phyloP scores from a whole-genome alignment of 139 green algal genomes.

The Pleodorina starrii region DNA sequence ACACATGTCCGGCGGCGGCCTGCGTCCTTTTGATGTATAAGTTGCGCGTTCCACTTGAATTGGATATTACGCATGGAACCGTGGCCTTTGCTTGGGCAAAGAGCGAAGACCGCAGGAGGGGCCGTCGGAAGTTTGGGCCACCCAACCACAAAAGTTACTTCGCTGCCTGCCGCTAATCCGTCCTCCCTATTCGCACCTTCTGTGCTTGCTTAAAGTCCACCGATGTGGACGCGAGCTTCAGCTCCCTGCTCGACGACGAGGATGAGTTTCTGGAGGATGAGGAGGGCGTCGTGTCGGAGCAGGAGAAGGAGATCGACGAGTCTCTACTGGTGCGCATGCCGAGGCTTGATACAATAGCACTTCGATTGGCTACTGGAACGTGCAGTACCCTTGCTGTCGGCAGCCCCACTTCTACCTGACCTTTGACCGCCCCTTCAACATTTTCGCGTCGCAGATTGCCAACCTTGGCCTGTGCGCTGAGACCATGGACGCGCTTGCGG shows the following conservation, averaged over 20 bases:
- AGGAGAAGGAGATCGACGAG: slow-evolving; percentile 50
- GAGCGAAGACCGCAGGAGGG: too few relatives aligned
- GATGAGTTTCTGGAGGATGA: slow-evolving; percentile 41
- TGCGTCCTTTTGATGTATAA: neutral
- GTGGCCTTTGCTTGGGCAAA: too few relatives aligned
- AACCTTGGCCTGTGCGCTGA: slow-evolving; percentile 81
- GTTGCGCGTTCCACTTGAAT: too few relatives aligned
- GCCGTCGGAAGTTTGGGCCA: too few relatives aligned
- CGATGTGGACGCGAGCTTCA: slow-evolving; percentile 49
- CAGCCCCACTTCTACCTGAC: neutral
- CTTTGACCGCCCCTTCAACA: neutral
- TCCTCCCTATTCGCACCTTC: too few relatives aligned
- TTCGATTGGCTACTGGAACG: neutral
- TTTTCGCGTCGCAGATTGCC: slow-evolving; percentile 61
- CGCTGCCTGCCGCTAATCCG: too few relatives aligned
- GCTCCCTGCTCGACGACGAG: slow-evolving; percentile 57
- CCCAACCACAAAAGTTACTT: too few relatives aligned
- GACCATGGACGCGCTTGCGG: slow-evolving; percentile 79
- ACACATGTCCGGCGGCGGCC: slow-evolving; percentile 14
- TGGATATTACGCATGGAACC: too few relatives aligned
- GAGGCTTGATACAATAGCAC: neutral
- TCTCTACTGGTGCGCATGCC: slow-evolving; percentile 30
- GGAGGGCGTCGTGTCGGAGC: neutral
- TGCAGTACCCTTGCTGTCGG: too few relatives aligned
- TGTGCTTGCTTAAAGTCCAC: neutral